Evolutionary conservation across 2,329 filamentous ascomycete species (phyloP).

Genomic region (Monilinia vaccinii-corymbosi): DNA sequence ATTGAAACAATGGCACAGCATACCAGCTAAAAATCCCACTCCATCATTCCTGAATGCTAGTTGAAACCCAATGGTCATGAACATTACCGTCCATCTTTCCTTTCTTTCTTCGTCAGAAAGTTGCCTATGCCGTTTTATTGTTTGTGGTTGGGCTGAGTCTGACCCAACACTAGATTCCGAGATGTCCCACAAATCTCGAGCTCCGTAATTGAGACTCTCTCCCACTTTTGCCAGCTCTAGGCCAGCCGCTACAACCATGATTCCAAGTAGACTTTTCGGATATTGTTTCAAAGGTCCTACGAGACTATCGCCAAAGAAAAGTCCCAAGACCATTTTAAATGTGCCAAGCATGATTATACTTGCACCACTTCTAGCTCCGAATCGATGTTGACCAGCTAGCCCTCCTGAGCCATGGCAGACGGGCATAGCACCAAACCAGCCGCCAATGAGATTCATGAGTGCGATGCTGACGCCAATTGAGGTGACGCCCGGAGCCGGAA

Average conservation of each 20-base stretch:
- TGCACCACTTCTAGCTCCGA: conserved; percentile 80
- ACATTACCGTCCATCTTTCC: conserved; percentile 81
- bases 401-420: conserved; percentile 90
- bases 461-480: conserved; percentile 74
- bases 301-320: conserved; percentile 68
- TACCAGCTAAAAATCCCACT: conserved; percentile 73
- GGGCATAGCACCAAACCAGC: conserved; percentile 93
- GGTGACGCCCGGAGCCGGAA: conserved; percentile 62
- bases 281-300: conserved; percentile 62
- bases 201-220: conserved; percentile 69
- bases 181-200: conserved; percentile 51
- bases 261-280: conserved; percentile 66
- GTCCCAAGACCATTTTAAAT: conserved; percentile 66
- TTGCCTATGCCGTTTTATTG: conserved; percentile 37
- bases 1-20: conserved; percentile 69
- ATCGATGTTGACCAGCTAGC: conserved; percentile 81
- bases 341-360: conserved; percentile 72
- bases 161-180: conserved; percentile 32
- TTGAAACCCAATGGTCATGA: conserved; percentile 73
- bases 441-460: conserved; percentile 72
- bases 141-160: conserved; percentile 16
- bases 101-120: conserved; percentile 59
- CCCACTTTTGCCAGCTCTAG: conserved; percentile 81
- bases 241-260: conserved; percentile 86
- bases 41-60: conserved; percentile 86